Evolutionary conservation across 805 yeast genomes (phyloP), one percentile per base, ranked within the genome.

Genomic region (Vanderwaltozyma yarrowii): DNA sequence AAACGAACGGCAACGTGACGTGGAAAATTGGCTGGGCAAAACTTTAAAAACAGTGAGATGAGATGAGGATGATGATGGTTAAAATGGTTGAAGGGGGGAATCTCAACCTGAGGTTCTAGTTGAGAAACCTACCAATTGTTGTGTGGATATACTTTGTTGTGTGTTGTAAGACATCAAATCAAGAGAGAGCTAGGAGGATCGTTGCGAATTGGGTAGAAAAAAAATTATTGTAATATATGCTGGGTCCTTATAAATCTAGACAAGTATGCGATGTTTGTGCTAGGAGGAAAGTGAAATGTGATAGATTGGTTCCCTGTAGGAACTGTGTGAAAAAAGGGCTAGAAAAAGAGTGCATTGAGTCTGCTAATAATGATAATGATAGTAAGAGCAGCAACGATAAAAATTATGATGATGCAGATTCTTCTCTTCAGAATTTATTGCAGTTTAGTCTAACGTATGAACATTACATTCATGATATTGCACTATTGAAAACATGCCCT

Each of bases 211-310:
- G n/a, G n/a, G n/a, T n/a, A n/a, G n/a, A n/a, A n/a, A n/a, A n/a
- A n/a, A n/a, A n/a, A n/a, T n/a, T n/a, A n/a, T n/a, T n/a, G n/a
- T n/a, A n/a, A n/a, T n/a, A n/a, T n/a, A n/a, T 37, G 35, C 15
- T 32, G 14, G 29, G 32, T 10, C 13, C 29, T 20, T 27, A 27
- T 14, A 50, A 45, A 35, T 45, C 51, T 4, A 42, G 40, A 30
- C 46, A 44, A 26, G 52, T 53, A 14, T 58, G 62, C 36, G 26
- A 42, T 4, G 47, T 45, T 2, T 60, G 65, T 39, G 41, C 52
- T 5, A 49, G 38, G 19, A 45, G 57, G 21, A 60, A 59, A 33
- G 53, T 58, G 13, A 57, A 58, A 39, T 60, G 65, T 42, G 62
- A 60, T 36, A 46, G 61, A 18, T 36, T 48, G 32, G 38, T 56